These are phyloP conservation scores for Mucor lusitanicus DNA, from an alignment of 371 early-diverging fungal genomes.

Conservation along the genomic window DNA sequence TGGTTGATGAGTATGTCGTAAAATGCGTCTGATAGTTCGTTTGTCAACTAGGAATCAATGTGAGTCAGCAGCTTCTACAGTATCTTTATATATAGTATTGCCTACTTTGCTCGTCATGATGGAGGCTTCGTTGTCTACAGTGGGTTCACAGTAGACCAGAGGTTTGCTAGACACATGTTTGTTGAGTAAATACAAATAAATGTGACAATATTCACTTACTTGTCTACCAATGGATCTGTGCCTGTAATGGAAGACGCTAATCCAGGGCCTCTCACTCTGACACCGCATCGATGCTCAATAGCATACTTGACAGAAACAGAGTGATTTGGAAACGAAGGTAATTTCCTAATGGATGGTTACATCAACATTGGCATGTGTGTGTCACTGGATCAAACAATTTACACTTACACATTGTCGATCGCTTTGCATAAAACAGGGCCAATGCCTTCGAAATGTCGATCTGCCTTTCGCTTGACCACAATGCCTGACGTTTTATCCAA, in stretches of 20 bases:
- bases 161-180: conserved; percentile 24
- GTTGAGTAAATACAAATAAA: background rate
- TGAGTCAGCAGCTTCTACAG: no score
- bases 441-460: conserved; percentile 50
- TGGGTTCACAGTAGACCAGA: conserved; percentile 42
- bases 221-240: conserved; percentile 59
- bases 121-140: conserved; percentile 35
- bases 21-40: conserved; percentile 45
- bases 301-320: conserved; percentile 42
- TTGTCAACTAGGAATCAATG: conserved; percentile 30
- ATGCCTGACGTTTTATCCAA: conserved; percentile 41
- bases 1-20: conserved; percentile 33
- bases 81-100: no score
- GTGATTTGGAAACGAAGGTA: conserved; percentile 51
- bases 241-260: conserved; percentile 53
- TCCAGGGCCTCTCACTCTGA: conserved; percentile 50
- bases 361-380: background rate
- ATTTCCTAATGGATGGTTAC: conserved; percentile 18
- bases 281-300: conserved; percentile 51
- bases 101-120: conserved; percentile 47
- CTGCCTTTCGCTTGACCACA: conserved; percentile 50
- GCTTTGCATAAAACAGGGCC: conserved; percentile 48
- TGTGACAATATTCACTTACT: conserved; percentile 20
- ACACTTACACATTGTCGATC: conserved; percentile 44
- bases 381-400: background rate